Percentiles rank a stretch among this genome's conserved stretches.
These are phyloP conservation scores for Blastocystis sp. DNA, from an alignment of 352 stramenopile species.

Conservation along the genomic window DNA sequence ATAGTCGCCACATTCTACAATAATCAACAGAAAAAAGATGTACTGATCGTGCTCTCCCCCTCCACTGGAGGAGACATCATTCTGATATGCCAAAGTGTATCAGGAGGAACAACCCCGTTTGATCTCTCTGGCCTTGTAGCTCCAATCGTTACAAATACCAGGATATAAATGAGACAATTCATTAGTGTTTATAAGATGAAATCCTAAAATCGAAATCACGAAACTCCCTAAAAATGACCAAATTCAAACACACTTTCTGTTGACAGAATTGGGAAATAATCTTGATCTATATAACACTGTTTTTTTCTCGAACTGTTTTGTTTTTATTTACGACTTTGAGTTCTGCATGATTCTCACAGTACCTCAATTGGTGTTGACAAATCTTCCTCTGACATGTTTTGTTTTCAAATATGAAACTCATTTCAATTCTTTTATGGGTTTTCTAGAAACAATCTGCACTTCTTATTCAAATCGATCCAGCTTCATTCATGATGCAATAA, in stretches of 20 bases:
- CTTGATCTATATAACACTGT: no score
- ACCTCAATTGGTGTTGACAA: no score
- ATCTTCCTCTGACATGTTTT: no score
- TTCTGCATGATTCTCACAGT: no score
- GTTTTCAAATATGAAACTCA: no score
- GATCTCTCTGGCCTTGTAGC: neutral
- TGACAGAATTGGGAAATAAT: neutral
- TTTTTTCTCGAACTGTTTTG: no score
- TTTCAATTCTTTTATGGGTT: no score
- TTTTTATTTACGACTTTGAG: no score
- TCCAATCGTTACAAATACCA: neutral
- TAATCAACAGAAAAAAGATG: neutral
- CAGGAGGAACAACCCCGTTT: neutral
- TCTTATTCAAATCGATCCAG: neutral
- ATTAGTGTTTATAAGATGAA: neutral
- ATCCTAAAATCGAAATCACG: neutral
- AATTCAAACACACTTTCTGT: neutral
- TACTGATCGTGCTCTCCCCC: neutral
- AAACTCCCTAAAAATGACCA: neutral
- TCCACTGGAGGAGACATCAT: constrained; percentile 43
- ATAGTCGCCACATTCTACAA: constrained; percentile 28
- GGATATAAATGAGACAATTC: neutral
- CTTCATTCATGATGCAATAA: neutral
- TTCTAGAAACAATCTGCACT: neutral
- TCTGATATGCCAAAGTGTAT: constrained; percentile 43